Percentiles rank a stretch among this genome's conserved stretches.
Evolutionary conservation across 1,284 basidiomycete species (phyloP).

Genomic region (Cutaneotrichosporon dermatis): DNA sequence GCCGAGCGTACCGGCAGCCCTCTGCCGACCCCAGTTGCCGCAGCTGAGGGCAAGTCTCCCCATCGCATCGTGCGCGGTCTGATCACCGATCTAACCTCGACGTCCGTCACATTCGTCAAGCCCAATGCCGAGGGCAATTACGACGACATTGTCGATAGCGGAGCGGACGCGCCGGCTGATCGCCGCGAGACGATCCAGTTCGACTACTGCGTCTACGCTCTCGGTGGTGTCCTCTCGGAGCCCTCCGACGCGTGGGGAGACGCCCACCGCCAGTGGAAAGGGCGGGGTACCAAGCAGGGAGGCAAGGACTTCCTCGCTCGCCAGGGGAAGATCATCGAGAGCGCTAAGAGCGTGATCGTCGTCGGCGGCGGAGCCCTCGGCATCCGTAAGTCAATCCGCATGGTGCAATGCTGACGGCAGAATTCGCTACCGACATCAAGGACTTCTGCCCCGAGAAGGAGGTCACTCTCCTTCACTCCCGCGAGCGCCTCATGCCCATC

Average conservation of each 20-base stretch:
- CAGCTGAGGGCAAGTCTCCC: slow-evolving; percentile 20
- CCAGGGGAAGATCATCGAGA: slow-evolving; percentile 34
- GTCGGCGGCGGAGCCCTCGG: slow-evolving; percentile 52
- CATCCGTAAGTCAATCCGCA: slow-evolving; percentile 43
- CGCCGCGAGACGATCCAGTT: slow-evolving; percentile 35
- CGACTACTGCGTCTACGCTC: slow-evolving; percentile 51
- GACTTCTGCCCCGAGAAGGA: slow-evolving; percentile 46
- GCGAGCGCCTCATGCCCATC: slow-evolving; percentile 48
- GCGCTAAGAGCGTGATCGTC: slow-evolving; percentile 48
- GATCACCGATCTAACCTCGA: slow-evolving; percentile 51
- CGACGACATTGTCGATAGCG: slow-evolving; percentile 14
- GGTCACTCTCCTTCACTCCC: slow-evolving; percentile 52
- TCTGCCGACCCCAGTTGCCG: neutral
- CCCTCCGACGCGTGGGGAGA: slow-evolving; percentile 46
- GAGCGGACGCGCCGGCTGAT: slow-evolving; percentile 7
- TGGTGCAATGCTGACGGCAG: slow-evolving; percentile 16
- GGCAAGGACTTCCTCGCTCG: slow-evolving; percentile 29
- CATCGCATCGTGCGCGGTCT: slow-evolving; percentile 52
- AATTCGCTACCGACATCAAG: slow-evolving; percentile 53
- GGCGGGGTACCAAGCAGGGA: slow-evolving; percentile 37
- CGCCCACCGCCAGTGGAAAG: slow-evolving; percentile 4
- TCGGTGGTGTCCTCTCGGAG: slow-evolving; percentile 43
- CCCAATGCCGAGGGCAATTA: slow-evolving; percentile 16
- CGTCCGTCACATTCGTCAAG: slow-evolving; percentile 53
- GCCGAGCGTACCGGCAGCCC: slow-evolving; percentile 2